Evolutionary conservation across 148 eudicot species (phyloP).

Genomic region (Camellia lanceoleosa): DNA sequence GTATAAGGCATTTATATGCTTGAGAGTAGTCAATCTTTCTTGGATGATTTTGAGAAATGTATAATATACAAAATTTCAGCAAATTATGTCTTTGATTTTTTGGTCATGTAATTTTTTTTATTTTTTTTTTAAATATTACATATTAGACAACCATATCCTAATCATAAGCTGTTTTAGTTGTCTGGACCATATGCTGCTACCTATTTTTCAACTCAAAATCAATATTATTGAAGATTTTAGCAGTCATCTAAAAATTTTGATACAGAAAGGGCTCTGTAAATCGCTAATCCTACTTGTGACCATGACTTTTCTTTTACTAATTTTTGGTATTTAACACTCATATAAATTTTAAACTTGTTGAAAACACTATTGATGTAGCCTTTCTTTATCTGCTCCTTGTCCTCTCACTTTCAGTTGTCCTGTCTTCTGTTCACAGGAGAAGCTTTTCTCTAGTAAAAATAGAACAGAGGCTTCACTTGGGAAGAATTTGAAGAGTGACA

Average conservation of each 20-base stretch:
- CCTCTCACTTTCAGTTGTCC: conserved; percentile 6
- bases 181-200: not conserved
- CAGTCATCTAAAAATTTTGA: not conserved
- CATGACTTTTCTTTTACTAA: not conserved
- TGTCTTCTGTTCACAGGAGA: conserved; percentile 56
- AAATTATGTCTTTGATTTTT: not conserved
- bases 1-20: not conserved
- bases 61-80: not conserved
- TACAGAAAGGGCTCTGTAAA: not conserved
- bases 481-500: conserved; percentile 83
- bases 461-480: conserved; percentile 89
- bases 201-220: not conserved
- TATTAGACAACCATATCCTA: not conserved
- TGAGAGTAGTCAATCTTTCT: not conserved
- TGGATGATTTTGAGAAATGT: not conserved
- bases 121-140: not conserved
- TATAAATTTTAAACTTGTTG: not conserved
- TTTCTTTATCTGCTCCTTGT: not conserved
- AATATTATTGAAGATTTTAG: not conserved
- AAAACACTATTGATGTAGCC: not conserved
- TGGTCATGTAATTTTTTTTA: no score
- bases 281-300: not conserved
- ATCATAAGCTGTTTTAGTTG: not conserved
- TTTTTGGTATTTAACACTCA: not conserved
- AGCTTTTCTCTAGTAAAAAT: conserved; percentile 77